Conservation (phyloP, 345 rosid species). For the Eucalyptus curtisii region DNA sequence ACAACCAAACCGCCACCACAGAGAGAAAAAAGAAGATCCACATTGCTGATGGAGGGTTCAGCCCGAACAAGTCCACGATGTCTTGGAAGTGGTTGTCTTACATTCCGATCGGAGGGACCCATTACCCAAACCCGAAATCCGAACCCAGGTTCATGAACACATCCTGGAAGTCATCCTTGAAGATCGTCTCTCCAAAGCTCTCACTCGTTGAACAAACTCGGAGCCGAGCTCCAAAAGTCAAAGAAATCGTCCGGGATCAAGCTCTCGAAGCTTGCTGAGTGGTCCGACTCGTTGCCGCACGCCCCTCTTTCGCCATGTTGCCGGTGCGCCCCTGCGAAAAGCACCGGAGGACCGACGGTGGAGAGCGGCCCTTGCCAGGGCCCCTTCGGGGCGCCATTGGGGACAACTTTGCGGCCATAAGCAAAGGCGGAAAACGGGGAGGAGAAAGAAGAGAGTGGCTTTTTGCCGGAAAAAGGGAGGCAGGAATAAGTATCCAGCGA, state of each 20-base stretch:
- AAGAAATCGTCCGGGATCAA: constrained; percentile 33
- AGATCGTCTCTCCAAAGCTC: constrained; percentile 2
- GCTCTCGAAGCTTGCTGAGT: constrained; percentile 11
- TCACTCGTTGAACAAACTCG: constrained; percentile 33
- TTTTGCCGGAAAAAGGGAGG: background rate
- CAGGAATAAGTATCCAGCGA: too few species aligned
- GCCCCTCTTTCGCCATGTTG: background rate
- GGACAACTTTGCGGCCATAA: background rate
- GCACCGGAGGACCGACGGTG: constrained; percentile 52
- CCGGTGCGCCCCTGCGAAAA: constrained; percentile 6
- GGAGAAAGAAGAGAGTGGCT: background rate
- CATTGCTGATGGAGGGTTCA: too few species aligned
- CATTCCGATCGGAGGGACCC: constrained; percentile 33
- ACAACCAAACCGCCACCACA: too few species aligned
- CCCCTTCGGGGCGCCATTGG: background rate
- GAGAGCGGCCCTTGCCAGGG: constrained; percentile 24
- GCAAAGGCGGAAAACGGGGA: background rate
- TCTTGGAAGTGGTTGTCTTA: background rate
- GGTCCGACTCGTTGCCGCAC: constrained; percentile 12
- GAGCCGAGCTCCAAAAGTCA: constrained; percentile 31
- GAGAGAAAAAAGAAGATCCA: too few species aligned
- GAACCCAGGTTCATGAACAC: constrained; percentile 8
- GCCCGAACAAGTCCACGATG: too few species aligned
- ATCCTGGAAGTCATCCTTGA: constrained; percentile 14
- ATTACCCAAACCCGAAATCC: constrained; percentile 31